These are phyloP conservation scores for Tolypocladium pustulatum DNA, from an alignment of 2,329 filamentous ascomycete species.

Conservation along the genomic window DNA sequence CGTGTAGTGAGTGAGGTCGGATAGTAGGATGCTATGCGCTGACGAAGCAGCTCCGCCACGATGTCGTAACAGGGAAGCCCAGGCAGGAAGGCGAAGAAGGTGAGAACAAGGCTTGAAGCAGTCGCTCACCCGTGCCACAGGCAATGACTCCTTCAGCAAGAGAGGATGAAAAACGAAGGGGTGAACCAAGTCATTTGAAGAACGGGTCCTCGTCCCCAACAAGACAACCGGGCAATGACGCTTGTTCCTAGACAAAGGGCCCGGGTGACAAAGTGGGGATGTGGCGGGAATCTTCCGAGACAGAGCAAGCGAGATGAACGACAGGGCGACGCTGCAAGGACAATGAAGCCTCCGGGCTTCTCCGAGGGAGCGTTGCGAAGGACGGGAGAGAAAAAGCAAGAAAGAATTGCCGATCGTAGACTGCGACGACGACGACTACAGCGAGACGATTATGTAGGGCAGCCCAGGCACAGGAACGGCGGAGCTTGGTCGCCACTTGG, in stretches of 20 bases:
- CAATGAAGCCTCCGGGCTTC: background rate
- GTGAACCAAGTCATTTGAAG: slow-evolving; percentile 1
- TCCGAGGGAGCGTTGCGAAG: background rate
- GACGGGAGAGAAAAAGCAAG: background rate
- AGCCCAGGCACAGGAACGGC: background rate
- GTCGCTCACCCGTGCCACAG: background rate
- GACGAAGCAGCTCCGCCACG: background rate
- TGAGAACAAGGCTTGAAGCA: background rate
- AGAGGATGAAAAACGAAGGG: background rate
- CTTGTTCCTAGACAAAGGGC: background rate
- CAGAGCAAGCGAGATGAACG: background rate
- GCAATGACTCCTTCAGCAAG: background rate
- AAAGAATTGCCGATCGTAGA: background rate
- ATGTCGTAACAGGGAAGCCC: background rate
- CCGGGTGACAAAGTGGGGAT: background rate
- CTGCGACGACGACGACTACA: background rate
- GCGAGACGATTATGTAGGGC: background rate
- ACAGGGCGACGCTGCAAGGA: background rate
- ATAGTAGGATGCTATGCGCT: background rate
- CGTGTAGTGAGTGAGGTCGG: background rate
- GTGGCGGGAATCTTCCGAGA: background rate
- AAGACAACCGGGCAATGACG: background rate
- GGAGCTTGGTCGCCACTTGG: background rate
- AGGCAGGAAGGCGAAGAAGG: background rate
- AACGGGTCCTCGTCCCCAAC: background rate